Base-by-base conservation (phyloP, 768 basidiomycete genomes). In the Leucosporidium yakuticum region DNA sequence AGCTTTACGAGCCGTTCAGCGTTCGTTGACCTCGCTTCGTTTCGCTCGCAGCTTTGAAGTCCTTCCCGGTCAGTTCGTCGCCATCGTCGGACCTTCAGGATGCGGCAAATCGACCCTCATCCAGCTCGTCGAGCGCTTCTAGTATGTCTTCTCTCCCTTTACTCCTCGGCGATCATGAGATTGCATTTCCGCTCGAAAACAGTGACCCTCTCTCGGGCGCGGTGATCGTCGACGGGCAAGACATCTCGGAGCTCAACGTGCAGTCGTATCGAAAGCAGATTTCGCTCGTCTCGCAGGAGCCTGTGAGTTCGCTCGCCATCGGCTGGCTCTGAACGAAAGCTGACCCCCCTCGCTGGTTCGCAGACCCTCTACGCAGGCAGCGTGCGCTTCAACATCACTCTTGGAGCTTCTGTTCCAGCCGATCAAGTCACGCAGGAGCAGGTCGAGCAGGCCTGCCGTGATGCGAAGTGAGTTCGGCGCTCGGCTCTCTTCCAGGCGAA, bases 281-380 rank as follows among this genome's bases (percentile, higher is more conserved):
- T 50, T 77, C 81, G 21, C 75, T 83, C 62, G 82, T 83, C 25
- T 79, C 79, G 20, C 82, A 82, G 64, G 80, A 81, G 68, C 81
- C 81, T 15, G 72, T 73, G 25, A n/a, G 59, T 36, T 21, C 17
- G 5, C 20, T 55, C 50, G 34, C 15, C 39, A 15, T 15, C 15
- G 12, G 2, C 32, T 59, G 56, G 25, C 39, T 48, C 34, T 62
- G 61, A 61, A 8, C n/a, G n/a, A n/a, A n/a, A n/a, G n/a, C n/a
- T n/a, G n/a, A n/a, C n/a, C 25, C 48, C 20, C 48, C n/a, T 27
- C 32, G 6, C 31, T 8, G n/a, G n/a, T n/a, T 36, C 27, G 27
- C 62, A 76, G 58, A 80, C 80, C 0, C 74, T 82, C 2, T 83
- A 82, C 71, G 78, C 81, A 32, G 81, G 82, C 12, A 77, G 77